Evolutionary conservation across 2,329 filamentous ascomycete genomes (phyloP).

Genomic region (Ceratocystiopsis brevicomis): DNA sequence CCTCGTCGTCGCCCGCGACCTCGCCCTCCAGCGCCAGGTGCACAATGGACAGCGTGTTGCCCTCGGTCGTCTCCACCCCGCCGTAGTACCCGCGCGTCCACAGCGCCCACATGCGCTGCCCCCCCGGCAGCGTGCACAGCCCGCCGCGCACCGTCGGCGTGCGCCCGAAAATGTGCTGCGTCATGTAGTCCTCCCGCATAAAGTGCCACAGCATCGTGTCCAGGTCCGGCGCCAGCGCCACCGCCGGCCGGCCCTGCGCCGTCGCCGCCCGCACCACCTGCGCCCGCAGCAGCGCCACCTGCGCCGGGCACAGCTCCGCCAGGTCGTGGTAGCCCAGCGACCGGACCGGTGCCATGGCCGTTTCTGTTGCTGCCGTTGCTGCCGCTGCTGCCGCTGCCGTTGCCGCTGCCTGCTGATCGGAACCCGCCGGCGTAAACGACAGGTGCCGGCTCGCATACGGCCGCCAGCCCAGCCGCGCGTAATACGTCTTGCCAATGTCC

Average conservation of each 20-base stretch:
- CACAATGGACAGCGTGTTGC: constrained; percentile 51
- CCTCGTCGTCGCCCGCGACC: no score
- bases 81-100: constrained; percentile 52
- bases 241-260: constrained; percentile 16
- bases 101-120: constrained; percentile 48
- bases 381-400: no score
- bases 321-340: constrained; percentile 43
- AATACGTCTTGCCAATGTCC: constrained; percentile 71
- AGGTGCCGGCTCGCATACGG: constrained; percentile 57
- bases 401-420: constrained; percentile 24
- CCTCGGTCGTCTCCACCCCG: constrained; percentile 29
- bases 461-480: constrained; percentile 59
- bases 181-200: constrained; percentile 63
- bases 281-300: constrained; percentile 42
- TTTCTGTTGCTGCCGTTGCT: no score
- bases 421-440: constrained; percentile 30
- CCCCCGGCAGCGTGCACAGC: constrained; percentile 30
- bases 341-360: constrained; percentile 3
- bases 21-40: constrained; percentile 43
- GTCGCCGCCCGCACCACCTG: constrained; percentile 20
- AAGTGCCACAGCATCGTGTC: constrained; percentile 60
- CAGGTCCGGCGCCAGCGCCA: constrained; percentile 51
- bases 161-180: constrained; percentile 37
- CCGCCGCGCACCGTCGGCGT: constrained; percentile 50
- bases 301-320: constrained; percentile 37